Base-by-base conservation (phyloP, 164 flowering plant species). In the Sextonia rubra region DNA sequence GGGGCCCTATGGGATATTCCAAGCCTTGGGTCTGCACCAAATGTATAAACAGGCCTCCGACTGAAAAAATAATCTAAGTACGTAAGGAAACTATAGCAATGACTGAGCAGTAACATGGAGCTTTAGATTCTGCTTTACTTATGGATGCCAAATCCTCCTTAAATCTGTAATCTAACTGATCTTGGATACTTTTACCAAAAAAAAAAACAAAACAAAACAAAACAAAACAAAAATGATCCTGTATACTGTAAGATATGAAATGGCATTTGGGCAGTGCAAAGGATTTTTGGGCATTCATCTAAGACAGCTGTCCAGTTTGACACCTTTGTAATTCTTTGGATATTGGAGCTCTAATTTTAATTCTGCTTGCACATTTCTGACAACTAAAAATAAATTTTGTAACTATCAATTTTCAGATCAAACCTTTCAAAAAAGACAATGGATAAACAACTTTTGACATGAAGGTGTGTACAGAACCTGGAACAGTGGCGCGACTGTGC, bases 401-500 rank as follows among this genome's bases (percentile, higher is more conserved):
- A 52, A 52, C 58, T 15, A 52, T 52, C 17, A 20, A 52, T 52
- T 52, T 52, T 18, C 17, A 15, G 17, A 52, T 52, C 58, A 15
- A 52, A 37, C 11, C 11, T 37, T 52, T 52, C 4, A 52, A 18
- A 64, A 64, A 27, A 29, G 14, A 27, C 9, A 62, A 62, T 23
- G 1, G 44, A 37, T 37, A 37, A 37, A 37, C 23, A 58, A 58
- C 23, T 18, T 58, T 18, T 25, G 17, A 55, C 47, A 44, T 12
- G 20, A 47, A 20, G 29, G 3, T 47, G 68, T 49, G 24, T 64
- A 76, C 15, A 68, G 30, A 68, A 94, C 99, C 99, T 83, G 99
- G 97, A 72, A 94, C 84, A 32, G 79, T 70, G 4, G 97, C 95
- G 82, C 97, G 97, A 29, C 70, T 76, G 69, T 79, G 81, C 81